These are phyloP conservation scores for Fusarium verrucosum DNA, from an alignment of 2,329 filamentous ascomycete genomes.

Conservation along the genomic window DNA sequence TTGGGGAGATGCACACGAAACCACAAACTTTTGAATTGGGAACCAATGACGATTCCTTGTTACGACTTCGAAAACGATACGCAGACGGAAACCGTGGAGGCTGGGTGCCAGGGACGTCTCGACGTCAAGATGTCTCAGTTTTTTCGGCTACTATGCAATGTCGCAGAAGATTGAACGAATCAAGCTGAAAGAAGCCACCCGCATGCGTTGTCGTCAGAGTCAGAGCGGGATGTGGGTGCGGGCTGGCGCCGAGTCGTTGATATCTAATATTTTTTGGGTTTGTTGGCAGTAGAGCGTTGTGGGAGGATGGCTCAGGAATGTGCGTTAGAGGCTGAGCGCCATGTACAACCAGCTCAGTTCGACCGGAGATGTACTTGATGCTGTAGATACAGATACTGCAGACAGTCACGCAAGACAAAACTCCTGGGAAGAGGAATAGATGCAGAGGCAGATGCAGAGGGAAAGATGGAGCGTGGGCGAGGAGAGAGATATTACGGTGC, in stretches of 20 bases:
- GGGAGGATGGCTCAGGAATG: conserved; percentile 17
- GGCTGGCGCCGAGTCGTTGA: conserved; percentile 3
- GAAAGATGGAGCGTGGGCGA: conserved; percentile 4
- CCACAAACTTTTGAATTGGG: conserved; percentile 16
- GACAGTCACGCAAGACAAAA: conserved; percentile 33
- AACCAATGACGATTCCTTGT: conserved; percentile 23
- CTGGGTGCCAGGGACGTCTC: conserved; percentile 20
- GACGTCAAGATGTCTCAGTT: conserved; percentile 42
- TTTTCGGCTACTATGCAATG: conserved; percentile 33
- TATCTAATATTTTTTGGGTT: conserved; percentile 20
- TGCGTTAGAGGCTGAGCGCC: conserved; percentile 3
- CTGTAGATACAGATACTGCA: conserved; percentile 30
- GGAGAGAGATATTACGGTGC: conserved; percentile 26
- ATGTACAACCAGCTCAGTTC: conserved; percentile 14
- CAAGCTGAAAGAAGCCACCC: conserved; percentile 24
- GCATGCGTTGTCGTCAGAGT: conserved; percentile 33
- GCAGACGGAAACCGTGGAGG: conserved; percentile 15
- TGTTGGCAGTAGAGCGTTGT: conserved; percentile 22
- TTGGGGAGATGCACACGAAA: conserved; percentile 15
- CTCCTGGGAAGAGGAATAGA: conserved; percentile 6
- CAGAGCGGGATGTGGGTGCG: conserved; percentile 16
- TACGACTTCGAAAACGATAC: conserved; percentile 11
- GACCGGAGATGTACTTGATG: conserved; percentile 11
- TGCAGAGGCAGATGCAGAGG: conserved; percentile 8
- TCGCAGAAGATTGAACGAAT: conserved; percentile 31